Percentiles rank a stretch among this genome's conserved stretches.
Evolutionary conservation across 2,329 filamentous ascomycete species (phyloP).

Genomic region (Juglanconis juglandina): DNA sequence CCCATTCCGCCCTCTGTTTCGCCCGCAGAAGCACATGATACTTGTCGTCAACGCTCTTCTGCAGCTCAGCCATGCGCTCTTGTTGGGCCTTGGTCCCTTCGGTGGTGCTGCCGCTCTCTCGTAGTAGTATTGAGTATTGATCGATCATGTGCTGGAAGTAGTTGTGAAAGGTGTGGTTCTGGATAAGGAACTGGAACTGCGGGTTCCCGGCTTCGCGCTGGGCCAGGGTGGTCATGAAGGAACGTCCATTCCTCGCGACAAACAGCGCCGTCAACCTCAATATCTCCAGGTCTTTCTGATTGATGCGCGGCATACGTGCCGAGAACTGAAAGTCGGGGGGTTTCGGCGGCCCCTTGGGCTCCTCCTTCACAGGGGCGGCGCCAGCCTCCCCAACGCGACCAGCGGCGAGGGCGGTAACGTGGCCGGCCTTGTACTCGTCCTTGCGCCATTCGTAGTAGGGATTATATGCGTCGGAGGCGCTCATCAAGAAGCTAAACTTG

Average conservation of each 20-base stretch:
- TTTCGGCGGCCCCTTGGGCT: constrained; percentile 77
- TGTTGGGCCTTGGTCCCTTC: constrained; percentile 66
- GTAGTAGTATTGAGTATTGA: constrained; percentile 81
- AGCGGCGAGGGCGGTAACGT: constrained; percentile 74
- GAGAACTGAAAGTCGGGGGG: constrained; percentile 90
- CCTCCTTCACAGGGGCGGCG: constrained; percentile 52
- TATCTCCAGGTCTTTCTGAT: constrained; percentile 80
- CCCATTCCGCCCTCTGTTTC: constrained; percentile 82
- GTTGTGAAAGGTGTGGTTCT: constrained; percentile 93
- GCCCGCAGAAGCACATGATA: constrained; percentile 77
- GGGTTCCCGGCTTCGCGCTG: constrained; percentile 87
- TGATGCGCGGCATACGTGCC: constrained; percentile 95
- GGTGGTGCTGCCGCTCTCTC: constrained; percentile 64
- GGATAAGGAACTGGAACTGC: constrained; percentile 93
- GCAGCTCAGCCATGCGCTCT: constrained; percentile 68
- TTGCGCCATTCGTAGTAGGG: constrained; percentile 89
- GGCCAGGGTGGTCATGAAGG: constrained; percentile 84
- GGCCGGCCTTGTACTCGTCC: constrained; percentile 77
- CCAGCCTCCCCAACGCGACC: constrained; percentile 66
- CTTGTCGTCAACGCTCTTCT: constrained; percentile 73
- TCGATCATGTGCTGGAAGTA: constrained; percentile 92
- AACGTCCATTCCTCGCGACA: constrained; percentile 86
- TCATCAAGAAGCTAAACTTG: constrained; percentile 91
- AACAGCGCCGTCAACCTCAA: constrained; percentile 80
- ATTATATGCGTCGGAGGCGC: constrained; percentile 76